Conservation (phyloP, 129 eudicot genomes). For the Logfia minima region DNA sequence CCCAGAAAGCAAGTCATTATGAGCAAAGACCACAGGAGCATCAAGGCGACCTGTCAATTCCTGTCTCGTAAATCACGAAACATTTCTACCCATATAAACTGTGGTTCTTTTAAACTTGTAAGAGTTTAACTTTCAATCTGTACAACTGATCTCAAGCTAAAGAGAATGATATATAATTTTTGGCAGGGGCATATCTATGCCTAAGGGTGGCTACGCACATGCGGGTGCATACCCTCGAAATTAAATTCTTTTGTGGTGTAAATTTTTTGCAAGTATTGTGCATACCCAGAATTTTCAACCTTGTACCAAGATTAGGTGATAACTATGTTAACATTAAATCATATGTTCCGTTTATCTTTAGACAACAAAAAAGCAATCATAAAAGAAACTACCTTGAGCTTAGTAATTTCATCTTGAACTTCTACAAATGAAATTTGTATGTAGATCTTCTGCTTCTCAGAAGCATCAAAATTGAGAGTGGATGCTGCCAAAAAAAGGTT, state of each 20-base stretch:
- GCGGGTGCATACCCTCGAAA: background rate
- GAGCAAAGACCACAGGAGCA: conserved; percentile 88
- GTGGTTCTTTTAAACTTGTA: conserved; percentile 13
- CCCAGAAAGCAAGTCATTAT: conserved; percentile 91
- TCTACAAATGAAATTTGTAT: background rate
- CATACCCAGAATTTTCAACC: background rate
- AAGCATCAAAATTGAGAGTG: background rate
- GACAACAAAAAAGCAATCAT: background rate
- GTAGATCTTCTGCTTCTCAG: background rate
- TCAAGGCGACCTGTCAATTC: conserved; percentile 68
- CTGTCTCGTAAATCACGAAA: conserved; percentile 56
- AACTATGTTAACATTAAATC: background rate
- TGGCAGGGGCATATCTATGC: background rate
- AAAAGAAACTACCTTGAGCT: background rate
- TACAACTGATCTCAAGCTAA: conserved; percentile 17
- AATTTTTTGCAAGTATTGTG: background rate
- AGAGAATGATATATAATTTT: background rate
- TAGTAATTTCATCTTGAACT: background rate
- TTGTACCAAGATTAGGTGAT: background rate
- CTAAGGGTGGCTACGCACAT: background rate
- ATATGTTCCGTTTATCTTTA: background rate
- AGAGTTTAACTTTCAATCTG: conserved; percentile 10
- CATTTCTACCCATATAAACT: conserved; percentile 33
- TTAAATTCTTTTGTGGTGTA: background rate
- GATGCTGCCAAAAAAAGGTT: background rate